Base-by-base conservation (phyloP, 768 basidiomycete species). In the Lactifluus piperatus region DNA sequence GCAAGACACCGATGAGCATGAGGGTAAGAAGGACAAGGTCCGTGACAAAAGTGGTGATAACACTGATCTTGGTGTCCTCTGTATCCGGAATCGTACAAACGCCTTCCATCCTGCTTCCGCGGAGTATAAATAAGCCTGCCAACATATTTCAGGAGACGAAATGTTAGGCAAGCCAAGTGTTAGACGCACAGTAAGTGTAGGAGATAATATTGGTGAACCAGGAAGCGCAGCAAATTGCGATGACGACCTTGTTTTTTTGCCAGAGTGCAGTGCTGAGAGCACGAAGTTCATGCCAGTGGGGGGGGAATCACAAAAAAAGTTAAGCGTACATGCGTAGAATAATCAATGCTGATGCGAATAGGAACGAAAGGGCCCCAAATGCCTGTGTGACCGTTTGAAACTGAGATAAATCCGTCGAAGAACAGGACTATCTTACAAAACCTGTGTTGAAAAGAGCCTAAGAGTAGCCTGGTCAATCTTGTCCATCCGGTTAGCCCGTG, bases 301-400 rank as follows among this genome's bases (percentile, higher is more conserved):
- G 2, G 20, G 1, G 7, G 14, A n/a, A 44, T 22, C 6, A 36
- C 5, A 20, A 22, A 20, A 10, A 11, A 14, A 8, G 18, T 5
- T 26, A 30, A 16, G 13, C 58, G 36, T 44, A 62, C 60, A 62
- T 44, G 32, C 61, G 61, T 18, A 59, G 41, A 24, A 57, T 30
- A 29, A 51, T 54, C n/a, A 62, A 57, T 9, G 30, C 49, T 29
- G 61, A 58, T 9, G 61, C 52, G n/a, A n/a, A 62, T 5, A 54
- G 13, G 41, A 59, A 43, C 11, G 41, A 10, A 27, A 50, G 13
- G 26, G 13, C 48, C 2, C n/a, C 44, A 50, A 59, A 50, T 41
- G 26, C 2, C 61, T 62, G 24, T 10, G 16, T 11, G 10, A 26
- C 24, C 13, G 5, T 7, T 37, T 39, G 5, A 22, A 50, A 45